phyloP scores from a whole-genome alignment of 2,329 filamentous ascomycete genomes.

The Ophiocordyceps sinensis region DNA sequence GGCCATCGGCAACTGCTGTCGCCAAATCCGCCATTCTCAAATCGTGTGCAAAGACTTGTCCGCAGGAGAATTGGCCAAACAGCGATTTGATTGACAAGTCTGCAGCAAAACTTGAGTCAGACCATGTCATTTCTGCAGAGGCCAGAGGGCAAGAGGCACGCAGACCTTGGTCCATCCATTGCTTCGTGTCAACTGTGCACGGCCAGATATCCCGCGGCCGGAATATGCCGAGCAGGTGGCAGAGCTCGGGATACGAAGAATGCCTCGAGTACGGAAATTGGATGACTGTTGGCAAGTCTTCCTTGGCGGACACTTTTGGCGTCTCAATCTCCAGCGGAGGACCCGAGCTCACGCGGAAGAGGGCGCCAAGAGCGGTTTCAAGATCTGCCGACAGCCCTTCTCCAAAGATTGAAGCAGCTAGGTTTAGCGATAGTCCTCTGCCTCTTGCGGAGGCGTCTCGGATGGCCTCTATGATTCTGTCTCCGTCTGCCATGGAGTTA shows the following conservation, averaged over 20 bases:
- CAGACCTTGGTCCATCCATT: constrained; percentile 43
- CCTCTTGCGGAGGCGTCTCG: constrained; percentile 8
- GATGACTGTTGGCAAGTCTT: constrained; percentile 26
- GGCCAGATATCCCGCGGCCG: constrained; percentile 66
- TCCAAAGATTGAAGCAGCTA: constrained; percentile 7
- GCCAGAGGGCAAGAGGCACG: not conserved
- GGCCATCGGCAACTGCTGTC: not conserved
- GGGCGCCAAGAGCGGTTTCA: not conserved
- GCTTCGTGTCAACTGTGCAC: constrained; percentile 53
- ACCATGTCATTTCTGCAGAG: not conserved
- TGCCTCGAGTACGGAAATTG: constrained; percentile 79
- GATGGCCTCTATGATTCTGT: constrained; percentile 5
- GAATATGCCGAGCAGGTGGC: constrained; percentile 52
- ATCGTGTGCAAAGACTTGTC: constrained; percentile 50
- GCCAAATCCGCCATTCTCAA: constrained; percentile 30
- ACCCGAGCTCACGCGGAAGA: not conserved
- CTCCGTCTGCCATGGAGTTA: constrained; percentile 1
- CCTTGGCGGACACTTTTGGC: not conserved
- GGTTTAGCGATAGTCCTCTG: constrained; percentile 11
- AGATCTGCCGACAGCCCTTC: constrained; percentile 5
- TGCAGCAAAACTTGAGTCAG: constrained; percentile 3
- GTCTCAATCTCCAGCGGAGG: not conserved
- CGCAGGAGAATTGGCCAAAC: constrained; percentile 57
- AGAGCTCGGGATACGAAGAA: constrained; percentile 71
- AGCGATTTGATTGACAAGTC: constrained; percentile 49